Conservation (phyloP, 805 yeast genomes). For the Yamadazyma sp. region DNA sequence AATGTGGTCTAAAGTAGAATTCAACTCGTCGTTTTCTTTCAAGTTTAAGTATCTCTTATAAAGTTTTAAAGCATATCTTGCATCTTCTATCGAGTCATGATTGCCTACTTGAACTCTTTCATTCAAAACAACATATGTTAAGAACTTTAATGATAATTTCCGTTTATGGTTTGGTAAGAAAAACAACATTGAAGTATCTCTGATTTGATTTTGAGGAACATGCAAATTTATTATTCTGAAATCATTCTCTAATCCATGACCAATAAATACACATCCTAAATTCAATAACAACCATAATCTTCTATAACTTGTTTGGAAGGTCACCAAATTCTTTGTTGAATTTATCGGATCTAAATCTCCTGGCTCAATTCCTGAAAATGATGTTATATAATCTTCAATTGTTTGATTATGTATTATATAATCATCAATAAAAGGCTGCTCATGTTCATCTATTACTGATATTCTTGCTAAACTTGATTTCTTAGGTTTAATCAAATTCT, state of each 20-base stretch:
- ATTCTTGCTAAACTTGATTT: conserved; percentile 80
- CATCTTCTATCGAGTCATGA: conserved; percentile 97
- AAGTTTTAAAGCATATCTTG: conserved; percentile 75
- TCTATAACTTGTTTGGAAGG: conserved; percentile 79
- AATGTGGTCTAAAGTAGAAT: conserved; percentile 57
- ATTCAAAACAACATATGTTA: conserved; percentile 74
- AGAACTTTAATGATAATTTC: conserved; percentile 76
- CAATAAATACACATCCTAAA: conserved; percentile 87
- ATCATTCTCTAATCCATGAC: conserved; percentile 90
- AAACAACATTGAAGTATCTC: conserved; percentile 84
- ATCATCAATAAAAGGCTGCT: conserved; percentile 86
- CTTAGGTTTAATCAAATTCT: conserved; percentile 69
- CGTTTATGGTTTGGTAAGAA: conserved; percentile 73
- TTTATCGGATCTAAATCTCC: conserved; percentile 78
- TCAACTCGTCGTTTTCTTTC: conserved; percentile 55
- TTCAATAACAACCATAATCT: conserved; percentile 87
- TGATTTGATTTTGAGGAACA: conserved; percentile 79
- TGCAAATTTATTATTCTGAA: conserved; percentile 89
- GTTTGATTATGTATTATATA: conserved; percentile 71
- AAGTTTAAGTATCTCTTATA: conserved; percentile 72
- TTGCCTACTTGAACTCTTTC: conserved; percentile 85
- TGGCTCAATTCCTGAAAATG: conserved; percentile 88
- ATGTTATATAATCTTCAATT: conserved; percentile 83
- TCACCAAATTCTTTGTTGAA: conserved; percentile 69
- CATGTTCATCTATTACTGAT: conserved; percentile 74